A percentile compares a stretch with the other conserved stretches of the same genome.
These are phyloP conservation scores for Capsicum pubescens DNA, from an alignment of 257 asterid species.

Conservation along the genomic window DNA sequence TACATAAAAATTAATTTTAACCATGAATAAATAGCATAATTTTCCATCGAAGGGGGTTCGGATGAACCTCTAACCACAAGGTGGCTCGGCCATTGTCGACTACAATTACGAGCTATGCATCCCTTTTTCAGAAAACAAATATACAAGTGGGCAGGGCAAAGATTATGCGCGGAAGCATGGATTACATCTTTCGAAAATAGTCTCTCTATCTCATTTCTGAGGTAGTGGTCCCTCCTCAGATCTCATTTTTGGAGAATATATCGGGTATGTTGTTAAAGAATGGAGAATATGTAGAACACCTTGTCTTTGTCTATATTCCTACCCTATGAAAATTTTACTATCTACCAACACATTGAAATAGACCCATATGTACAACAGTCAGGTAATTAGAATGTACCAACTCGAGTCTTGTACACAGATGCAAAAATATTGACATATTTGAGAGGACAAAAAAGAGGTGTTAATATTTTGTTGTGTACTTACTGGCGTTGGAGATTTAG, in stretches of 20 bases:
- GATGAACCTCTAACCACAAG: too few species aligned
- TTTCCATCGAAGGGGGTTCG: too few species aligned
- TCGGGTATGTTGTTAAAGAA: too few species aligned
- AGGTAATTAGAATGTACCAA: background rate
- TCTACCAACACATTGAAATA: background rate
- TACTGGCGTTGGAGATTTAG: background rate
- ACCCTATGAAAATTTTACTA: background rate
- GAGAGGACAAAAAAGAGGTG: background rate
- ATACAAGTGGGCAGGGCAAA: background rate
- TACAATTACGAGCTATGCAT: background rate
- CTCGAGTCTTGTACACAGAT: background rate
- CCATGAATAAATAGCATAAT: too few species aligned
- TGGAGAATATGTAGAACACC: background rate
- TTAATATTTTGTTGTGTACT: too few species aligned
- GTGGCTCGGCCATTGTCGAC: too few species aligned
- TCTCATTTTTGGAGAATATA: too few species aligned
- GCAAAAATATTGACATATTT: slow-evolving; percentile 8
- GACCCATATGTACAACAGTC: background rate
- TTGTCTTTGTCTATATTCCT: background rate
- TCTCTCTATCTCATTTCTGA: too few species aligned
- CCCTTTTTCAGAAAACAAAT: background rate
- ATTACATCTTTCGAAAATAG: background rate
- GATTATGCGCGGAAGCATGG: background rate
- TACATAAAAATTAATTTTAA: too few species aligned
- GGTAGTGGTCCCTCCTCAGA: too few species aligned